Evolutionary conservation across 805 yeast species (phyloP).

Genomic region (Jamesozyma rosinii): DNA sequence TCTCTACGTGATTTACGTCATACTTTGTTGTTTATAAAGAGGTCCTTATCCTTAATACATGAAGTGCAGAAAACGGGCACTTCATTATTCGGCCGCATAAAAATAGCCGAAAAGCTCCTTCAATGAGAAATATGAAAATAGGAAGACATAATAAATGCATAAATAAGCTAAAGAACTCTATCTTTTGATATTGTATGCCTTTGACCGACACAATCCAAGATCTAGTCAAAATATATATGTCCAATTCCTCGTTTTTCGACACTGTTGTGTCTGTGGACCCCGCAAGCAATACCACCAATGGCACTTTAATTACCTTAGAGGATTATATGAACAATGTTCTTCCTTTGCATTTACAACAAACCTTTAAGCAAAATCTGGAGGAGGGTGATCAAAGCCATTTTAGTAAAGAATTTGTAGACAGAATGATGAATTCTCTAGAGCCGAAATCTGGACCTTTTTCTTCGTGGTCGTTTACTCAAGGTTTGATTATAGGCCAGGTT

Average conservation of each 20-base stretch:
- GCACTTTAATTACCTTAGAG: constrained; percentile 29
- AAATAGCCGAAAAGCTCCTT: too few species aligned
- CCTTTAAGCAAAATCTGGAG: constrained; percentile 19
- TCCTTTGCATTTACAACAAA: constrained; percentile 31
- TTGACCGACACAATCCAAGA: not conserved
- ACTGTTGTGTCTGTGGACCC: not conserved
- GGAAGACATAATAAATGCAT: too few species aligned
- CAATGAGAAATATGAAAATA: too few species aligned
- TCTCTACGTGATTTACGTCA: too few species aligned
- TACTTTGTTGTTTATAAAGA: too few species aligned
- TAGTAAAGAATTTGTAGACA: not conserved
- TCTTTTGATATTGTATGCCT: not conserved
- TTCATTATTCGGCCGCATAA: too few species aligned
- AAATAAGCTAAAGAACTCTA: not conserved
- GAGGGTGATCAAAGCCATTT: not conserved
- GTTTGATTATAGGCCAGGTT: constrained; percentile 62
- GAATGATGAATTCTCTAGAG: not conserved
- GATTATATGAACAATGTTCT: constrained; percentile 32
- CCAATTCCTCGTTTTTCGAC: not conserved
- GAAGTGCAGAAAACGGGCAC: too few species aligned
- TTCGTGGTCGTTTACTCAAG: constrained; percentile 68
- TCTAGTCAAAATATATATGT: too few species aligned
- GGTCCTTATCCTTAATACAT: too few species aligned
- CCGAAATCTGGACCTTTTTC: constrained; percentile 10
- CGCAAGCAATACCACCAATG: constrained; percentile 3